Evolutionary conservation across 2,329 filamentous ascomycete genomes (phyloP), one percentile per base, ranked within the genome.

Genomic region (Coniochaeta prunicola): DNA sequence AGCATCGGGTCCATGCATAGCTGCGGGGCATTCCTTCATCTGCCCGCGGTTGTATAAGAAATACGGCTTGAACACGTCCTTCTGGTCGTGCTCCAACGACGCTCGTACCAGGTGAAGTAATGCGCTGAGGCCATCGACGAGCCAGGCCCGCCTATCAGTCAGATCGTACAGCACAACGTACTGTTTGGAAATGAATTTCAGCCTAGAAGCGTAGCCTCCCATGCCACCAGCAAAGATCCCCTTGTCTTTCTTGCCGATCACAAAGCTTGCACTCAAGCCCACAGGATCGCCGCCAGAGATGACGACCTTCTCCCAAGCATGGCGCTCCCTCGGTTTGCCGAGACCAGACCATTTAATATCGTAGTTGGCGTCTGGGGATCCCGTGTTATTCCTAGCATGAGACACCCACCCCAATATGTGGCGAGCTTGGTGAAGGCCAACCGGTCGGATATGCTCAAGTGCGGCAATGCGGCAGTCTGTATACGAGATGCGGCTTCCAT

Each of bases 61-160:
- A 8, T 61, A 59, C n/a, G 60, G 62, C 4, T 58, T 58, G 21
- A 65, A 64, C 3, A 53, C 59, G 21, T 64, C 63, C 9, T 36
- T 50, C 5, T 58, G 53, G 57, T 62, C 61, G 24, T 67, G 59
- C 15, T 61, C 28, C 56, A 71, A 40, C 2, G 68, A 69, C 7
- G 69, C 65, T 1, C 68, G 62, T 10, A 75, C 59, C 2, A 76
- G 66, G 58, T 77, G 73, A 5, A 76, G 66, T 24, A 76, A 57
- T 4, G 70, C 72, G 59, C 66, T 70, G 4, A 66, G 63, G 13
- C 73, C 74, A 57, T 74, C 69, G 0, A 73, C 62, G 1, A 75
- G 58, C 72, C 72, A 76, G 1, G 65, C 72, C 36, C 69, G 65
- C 40, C 63, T 66, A 9, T 65, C 65, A 21, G 33, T 61, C 19